phyloP scores from a whole-genome alignment of 805 yeast genomes.

The Candida incommunis region DNA sequence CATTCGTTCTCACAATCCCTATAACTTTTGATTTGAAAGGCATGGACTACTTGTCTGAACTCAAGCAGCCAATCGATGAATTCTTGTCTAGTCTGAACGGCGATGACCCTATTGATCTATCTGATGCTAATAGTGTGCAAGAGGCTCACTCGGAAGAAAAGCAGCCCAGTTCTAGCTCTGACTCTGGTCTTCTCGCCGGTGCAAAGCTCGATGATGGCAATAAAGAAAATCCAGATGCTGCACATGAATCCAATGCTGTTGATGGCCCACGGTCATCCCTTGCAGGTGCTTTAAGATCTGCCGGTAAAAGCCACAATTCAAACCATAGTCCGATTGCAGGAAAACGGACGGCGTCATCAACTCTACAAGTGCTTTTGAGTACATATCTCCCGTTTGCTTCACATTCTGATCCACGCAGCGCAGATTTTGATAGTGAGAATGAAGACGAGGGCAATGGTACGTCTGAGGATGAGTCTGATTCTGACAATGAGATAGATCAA shows the following conservation, averaged over 20 bases:
- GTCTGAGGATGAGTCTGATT: constrained; percentile 17
- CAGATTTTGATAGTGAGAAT: too few relatives aligned
- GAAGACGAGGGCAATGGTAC: background rate
- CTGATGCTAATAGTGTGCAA: too few relatives aligned
- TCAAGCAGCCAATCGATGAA: background rate
- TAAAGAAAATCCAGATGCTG: background rate
- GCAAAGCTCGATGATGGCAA: background rate
- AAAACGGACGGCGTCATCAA: background rate
- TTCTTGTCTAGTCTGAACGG: background rate
- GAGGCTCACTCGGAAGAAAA: background rate
- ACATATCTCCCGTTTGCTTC: background rate
- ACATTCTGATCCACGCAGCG: too few relatives aligned
- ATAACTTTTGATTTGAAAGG: too few relatives aligned
- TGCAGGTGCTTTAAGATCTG: too few relatives aligned
- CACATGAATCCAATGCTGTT: background rate
- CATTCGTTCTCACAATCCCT: too few relatives aligned
- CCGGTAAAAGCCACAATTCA: too few relatives aligned
- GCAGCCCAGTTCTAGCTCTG: background rate
- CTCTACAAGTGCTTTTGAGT: background rate
- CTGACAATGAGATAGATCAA: constrained; percentile 15
- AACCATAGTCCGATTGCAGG: too few relatives aligned
- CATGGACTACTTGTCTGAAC: background rate
- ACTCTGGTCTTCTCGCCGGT: background rate
- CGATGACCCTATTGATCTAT: background rate
- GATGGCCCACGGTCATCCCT: too few relatives aligned